Evolutionary conservation across 2,329 filamentous ascomycete species (phyloP), one percentile per base, ranked within the genome.

Genomic region (Periconia sp.): DNA sequence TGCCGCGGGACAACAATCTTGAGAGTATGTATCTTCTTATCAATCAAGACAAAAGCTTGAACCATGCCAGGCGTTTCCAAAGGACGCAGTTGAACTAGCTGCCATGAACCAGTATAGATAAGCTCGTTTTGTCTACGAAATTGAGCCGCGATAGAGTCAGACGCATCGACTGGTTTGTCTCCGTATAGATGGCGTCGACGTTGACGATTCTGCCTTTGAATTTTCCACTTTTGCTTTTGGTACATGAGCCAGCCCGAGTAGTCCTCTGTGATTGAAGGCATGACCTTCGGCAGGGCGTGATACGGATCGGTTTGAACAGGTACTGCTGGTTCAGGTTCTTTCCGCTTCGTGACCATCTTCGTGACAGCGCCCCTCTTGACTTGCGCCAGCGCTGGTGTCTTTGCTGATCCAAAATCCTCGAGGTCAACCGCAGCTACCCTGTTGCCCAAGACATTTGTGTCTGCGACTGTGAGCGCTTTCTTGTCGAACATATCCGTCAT

Each of bases 191-290:
- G 94, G 46, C 93, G 85, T 59, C 95, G 84, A 42, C 93, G 87
- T 55, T 88, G 82, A 19, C 94, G 86, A 33, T 93, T 92, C 71
- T 96, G 89, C 68, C 92, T 96, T 71, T 99, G 94, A 37, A 97
- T 88, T 77, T 93, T 97, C 94, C 94, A 99, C 75, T 99, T 99
- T 77, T 92, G 86, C 75, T 99, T 99, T 71, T 99, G 94, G 67
- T 97, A 97, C 67, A 89, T 83, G 49, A 99, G 74, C 79, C 96
- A 99, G 0, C 85, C 91, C 17, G 85, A 79, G 63, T 99, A 99
- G 73, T 99, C 89, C 46, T 94, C 86, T 0, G 86, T 90, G 18
- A 94, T 89, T 20, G 83, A 84, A 1, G 94, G 93, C 89, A 96
- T 95, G 41, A 85, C 82, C 56, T 88, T 85, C 0, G 94, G 94